Base-by-base conservation (phyloP, 345 rosid genomes). In the Hevea brasiliensis region DNA sequence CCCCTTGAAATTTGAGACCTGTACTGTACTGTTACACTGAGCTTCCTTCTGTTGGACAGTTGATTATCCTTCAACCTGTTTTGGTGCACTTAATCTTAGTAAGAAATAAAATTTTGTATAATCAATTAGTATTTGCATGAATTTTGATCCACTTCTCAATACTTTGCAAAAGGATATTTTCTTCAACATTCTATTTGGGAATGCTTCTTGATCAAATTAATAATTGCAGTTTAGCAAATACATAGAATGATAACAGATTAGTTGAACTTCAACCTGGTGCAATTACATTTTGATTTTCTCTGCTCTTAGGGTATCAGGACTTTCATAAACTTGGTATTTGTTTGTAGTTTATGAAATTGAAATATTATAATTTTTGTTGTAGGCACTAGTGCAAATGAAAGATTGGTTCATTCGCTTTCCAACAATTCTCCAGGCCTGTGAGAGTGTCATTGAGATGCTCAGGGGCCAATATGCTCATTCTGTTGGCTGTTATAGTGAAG, bases 401-500 rank as follows among this genome's bases (percentile, higher is more conserved):
- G 89, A 79, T 66, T 91, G 88, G 93, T 91, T 88, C 64, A 35
- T 78, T 67, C 93, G 99, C 66, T 95, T 95, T 82, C 99, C 99
- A 29, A 95, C 94, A 65, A 89, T 95, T 73, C 83, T 95, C 79
- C 99, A 89, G 82, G 94, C 92, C 40, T 91, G 87, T 73, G 99
- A 92, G 89, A 84, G 94, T 77, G 76, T 87, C 56, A 89, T 95
- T 79, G 94, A 95, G 90, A 89, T 92, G 99, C 98, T 95, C 17
- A 91, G 98, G 72, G 99, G 98, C 64, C 99, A 95, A 75, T 95
- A 92, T 78, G 91, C 97, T 67, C 99, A 95, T 81, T 87, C 92
- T 75, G 94, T 92, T 84, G 96, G 97, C 75, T 95, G 98, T 84
- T 89, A 92, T 71, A 77, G 76, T 78, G 99, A 92, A 84, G 98